phyloP scores from a whole-genome alignment of 1,139 yeast genomes.

The Taphrina deformans region DNA sequence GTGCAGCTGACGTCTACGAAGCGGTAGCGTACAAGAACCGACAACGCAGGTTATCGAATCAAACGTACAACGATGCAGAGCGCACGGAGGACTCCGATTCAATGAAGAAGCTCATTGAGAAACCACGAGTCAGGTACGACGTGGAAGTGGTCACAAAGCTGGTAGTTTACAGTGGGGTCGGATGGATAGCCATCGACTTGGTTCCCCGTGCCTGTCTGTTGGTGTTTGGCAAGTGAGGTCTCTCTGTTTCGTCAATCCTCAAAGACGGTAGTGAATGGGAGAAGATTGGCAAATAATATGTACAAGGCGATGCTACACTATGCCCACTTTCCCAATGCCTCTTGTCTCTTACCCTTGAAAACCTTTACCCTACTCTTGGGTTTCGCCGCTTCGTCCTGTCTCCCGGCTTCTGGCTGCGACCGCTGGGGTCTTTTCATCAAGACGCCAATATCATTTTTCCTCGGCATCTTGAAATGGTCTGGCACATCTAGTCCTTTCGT shows the following conservation, averaged over 20 bases:
- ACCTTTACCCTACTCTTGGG: neutral
- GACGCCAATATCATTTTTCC: conserved; percentile 10
- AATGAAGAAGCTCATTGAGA: conserved; percentile 46
- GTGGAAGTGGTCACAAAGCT: conserved; percentile 72
- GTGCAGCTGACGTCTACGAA: conserved; percentile 50
- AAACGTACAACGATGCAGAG: conserved; percentile 34
- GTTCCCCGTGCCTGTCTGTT: conserved; percentile 19
- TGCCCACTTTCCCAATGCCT: conserved; percentile 21
- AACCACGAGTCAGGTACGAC: conserved; percentile 58
- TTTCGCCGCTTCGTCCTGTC: neutral
- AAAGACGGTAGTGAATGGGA: too few species aligned
- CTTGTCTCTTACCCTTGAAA: neutral
- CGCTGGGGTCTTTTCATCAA: neutral
- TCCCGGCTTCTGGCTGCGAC: neutral
- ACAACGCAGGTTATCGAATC: conserved; percentile 17
- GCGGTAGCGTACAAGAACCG: conserved; percentile 43
- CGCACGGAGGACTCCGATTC: conserved; percentile 41
- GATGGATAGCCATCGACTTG: conserved; percentile 44
- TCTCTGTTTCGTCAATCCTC: neutral
- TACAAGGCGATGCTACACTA: conserved; percentile 8
- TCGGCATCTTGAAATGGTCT: conserved; percentile 16
- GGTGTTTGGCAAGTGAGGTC: conserved; percentile 14
- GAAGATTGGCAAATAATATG: too few species aligned
- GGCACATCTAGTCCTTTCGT: conserved; percentile 32
- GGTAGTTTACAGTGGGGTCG: conserved; percentile 72